Percentiles rank a stretch among this genome's conserved stretches.
These are phyloP conservation scores for Mycena galopus DNA, from an alignment of 768 basidiomycete species.

Conservation along the genomic window DNA sequence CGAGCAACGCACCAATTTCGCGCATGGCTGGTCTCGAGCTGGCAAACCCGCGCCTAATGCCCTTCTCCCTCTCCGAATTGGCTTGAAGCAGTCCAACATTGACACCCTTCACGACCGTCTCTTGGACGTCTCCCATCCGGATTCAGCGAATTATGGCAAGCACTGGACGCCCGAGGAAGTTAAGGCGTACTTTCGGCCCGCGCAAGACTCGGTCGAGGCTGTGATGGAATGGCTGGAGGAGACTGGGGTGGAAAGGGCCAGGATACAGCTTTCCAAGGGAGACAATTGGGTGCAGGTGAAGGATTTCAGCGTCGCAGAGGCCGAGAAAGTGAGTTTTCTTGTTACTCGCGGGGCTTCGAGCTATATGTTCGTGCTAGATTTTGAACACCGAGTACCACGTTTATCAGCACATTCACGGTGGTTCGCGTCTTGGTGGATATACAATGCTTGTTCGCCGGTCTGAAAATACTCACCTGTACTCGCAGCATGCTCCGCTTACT, in stretches of 20 bases:
- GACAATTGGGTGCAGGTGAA: slow-evolving; percentile 9
- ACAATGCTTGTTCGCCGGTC: not conserved
- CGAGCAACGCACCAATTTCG: not conserved
- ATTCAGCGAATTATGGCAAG: slow-evolving; percentile 3
- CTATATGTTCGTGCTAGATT: not conserved
- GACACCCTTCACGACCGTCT: not conserved
- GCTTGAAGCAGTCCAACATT: slow-evolving; percentile 11
- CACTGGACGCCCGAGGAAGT: slow-evolving; percentile 13
- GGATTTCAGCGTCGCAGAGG: not conserved
- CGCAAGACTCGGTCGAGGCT: not conserved
- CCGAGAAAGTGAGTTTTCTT: not conserved
- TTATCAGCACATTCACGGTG: not conserved
- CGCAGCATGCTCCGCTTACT: slow-evolving; percentile 6
- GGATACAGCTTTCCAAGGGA: not conserved
- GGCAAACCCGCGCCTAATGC: not conserved
- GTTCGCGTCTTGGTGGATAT: not conserved
- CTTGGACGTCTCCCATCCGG: slow-evolving; percentile 4
- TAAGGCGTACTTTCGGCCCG: slow-evolving; percentile 1
- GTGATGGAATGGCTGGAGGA: not conserved
- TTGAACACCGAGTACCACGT: slow-evolving; percentile 8
- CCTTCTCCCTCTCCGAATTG: slow-evolving; percentile 4
- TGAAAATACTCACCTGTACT: too few relatives aligned
- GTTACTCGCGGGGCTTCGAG: not conserved
- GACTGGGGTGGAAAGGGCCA: not conserved
- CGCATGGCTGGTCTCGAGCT: not conserved